Evolutionary conservation across 768 basidiomycete genomes (phyloP).

Genomic region (Rubroboletus pulcherrimus): DNA sequence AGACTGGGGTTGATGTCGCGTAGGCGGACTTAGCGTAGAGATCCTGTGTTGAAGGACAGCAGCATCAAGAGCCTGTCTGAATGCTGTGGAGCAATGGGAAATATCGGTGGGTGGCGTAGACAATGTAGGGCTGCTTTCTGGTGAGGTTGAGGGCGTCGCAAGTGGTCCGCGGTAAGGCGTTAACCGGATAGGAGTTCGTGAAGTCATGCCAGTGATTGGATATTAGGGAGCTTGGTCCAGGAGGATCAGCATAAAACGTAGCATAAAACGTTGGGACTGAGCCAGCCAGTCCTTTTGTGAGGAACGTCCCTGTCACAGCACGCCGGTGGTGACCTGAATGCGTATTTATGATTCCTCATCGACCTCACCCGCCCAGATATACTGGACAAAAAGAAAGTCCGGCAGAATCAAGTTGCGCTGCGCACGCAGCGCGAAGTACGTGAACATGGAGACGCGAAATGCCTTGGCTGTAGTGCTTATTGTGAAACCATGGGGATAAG

Average conservation of each 20-base stretch:
- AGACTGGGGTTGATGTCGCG: background rate
- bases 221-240: slow-evolving; percentile 16
- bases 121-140: slow-evolving; percentile 16
- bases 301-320: slow-evolving; percentile 12
- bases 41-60: slow-evolving; percentile 10
- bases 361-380: background rate
- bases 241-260: slow-evolving; percentile 17
- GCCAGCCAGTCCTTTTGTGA: slow-evolving; percentile 27
- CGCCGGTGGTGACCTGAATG: background rate
- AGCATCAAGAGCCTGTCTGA: slow-evolving; percentile 9
- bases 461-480: slow-evolving; percentile 18
- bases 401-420: slow-evolving; percentile 1
- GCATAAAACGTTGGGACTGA: slow-evolving; percentile 24
- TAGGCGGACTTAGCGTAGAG: background rate
- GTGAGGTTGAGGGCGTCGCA: slow-evolving; percentile 18
- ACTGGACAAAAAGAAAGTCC: slow-evolving; percentile 21
- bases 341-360: slow-evolving; percentile 23
- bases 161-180: slow-evolving; percentile 28
- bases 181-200: slow-evolving; percentile 23
- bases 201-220: slow-evolving; percentile 21
- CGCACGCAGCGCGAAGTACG: slow-evolving; percentile 11
- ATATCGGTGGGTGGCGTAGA: slow-evolving; percentile 14
- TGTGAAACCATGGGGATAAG: slow-evolving; percentile 30
- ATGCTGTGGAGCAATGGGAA: background rate
- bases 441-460: slow-evolving; percentile 19